Conservation (phyloP, 331 rosid species). For the Phaseolus coccineus region DNA sequence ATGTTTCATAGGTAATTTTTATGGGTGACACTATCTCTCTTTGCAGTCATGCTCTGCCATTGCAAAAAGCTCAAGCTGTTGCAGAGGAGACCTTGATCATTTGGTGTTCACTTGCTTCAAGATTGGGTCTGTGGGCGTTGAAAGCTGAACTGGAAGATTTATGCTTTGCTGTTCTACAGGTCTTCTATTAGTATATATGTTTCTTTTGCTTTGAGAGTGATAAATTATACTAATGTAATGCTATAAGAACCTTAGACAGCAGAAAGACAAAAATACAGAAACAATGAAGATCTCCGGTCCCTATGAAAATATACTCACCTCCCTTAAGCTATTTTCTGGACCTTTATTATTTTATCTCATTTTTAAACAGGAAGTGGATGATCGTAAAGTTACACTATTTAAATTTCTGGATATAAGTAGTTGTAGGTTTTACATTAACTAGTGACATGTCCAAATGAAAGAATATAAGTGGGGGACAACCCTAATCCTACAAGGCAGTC, state of each 20-base stretch:
- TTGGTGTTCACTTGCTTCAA: slow-evolving; percentile 98
- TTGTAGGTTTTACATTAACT: too few relatives aligned
- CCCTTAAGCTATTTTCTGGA: slow-evolving; percentile 26
- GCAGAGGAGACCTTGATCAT: slow-evolving; percentile 92
- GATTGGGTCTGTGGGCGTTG: slow-evolving; percentile 96
- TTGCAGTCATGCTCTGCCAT: slow-evolving; percentile 82
- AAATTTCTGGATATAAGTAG: slow-evolving; percentile 33
- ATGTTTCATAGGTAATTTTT: slow-evolving; percentile 31
- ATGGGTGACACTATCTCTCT: slow-evolving; percentile 38
- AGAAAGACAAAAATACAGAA: neutral
- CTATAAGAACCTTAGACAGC: slow-evolving; percentile 25
- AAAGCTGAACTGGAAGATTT: slow-evolving; percentile 96
- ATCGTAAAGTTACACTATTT: neutral
- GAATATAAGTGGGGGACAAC: too few relatives aligned
- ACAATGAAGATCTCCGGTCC: slow-evolving; percentile 25
- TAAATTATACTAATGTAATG: slow-evolving; percentile 32
- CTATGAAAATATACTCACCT: neutral
- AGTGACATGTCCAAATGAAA: neutral
- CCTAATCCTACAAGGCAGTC: too few relatives aligned
- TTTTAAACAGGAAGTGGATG: slow-evolving; percentile 19
- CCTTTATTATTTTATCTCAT: slow-evolving; percentile 9
- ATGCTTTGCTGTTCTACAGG: slow-evolving; percentile 97
- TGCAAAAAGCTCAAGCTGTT: slow-evolving; percentile 91
- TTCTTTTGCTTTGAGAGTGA: slow-evolving; percentile 38
- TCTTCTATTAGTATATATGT: slow-evolving; percentile 44